Conservation (phyloP, 176 grass and related monocot genomes). For the Carex parvula region DNA sequence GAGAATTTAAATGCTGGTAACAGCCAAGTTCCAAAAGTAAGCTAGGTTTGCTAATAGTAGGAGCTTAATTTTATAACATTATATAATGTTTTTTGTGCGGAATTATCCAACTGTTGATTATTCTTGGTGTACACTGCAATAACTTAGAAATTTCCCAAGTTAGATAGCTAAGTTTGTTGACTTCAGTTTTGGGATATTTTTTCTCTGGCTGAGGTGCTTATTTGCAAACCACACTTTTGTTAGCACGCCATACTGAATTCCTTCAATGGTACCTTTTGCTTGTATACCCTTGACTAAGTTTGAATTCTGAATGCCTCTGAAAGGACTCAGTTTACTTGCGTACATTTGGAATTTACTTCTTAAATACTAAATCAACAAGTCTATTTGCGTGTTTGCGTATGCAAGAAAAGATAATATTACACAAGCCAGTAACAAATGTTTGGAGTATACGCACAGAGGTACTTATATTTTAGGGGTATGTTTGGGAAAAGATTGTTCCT, state of each 20-base stretch:
- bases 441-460: neutral
- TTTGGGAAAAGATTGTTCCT: slow-evolving; percentile 1
- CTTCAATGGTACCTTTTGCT: slow-evolving; percentile 4
- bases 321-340: neutral
- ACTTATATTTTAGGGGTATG: neutral
- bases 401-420: neutral
- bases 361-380: neutral
- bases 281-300: neutral
- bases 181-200: slow-evolving; percentile 14
- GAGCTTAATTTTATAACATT: too few relatives aligned
- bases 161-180: slow-evolving; percentile 22
- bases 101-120: neutral
- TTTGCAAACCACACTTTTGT: neutral
- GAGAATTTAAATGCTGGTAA: too few relatives aligned
- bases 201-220: neutral
- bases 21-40: too few relatives aligned
- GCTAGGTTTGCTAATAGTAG: too few relatives aligned
- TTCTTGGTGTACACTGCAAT: neutral
- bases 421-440: neutral
- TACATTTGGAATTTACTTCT: neutral
- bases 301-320: neutral
- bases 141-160: slow-evolving; percentile 1
- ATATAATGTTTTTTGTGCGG: neutral
- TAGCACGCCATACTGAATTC: neutral
- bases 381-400: neutral